These are phyloP conservation scores for Diaporthe vaccinii DNA, from an alignment of 2,329 filamentous ascomycete species.

Conservation along the genomic window DNA sequence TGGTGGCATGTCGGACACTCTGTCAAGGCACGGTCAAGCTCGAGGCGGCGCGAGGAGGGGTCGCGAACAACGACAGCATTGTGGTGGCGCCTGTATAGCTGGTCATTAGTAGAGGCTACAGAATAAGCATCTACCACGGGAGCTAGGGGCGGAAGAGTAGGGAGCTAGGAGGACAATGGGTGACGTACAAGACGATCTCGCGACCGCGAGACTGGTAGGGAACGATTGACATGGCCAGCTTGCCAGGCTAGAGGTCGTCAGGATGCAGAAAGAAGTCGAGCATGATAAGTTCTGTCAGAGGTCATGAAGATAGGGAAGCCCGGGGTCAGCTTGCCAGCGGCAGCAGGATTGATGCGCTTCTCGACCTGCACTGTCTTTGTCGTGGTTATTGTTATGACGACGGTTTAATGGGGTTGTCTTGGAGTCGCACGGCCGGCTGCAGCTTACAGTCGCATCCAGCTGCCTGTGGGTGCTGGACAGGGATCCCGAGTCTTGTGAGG, in stretches of 20 bases:
- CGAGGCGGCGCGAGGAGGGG: constrained; percentile 84
- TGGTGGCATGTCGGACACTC: constrained; percentile 95
- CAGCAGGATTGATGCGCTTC: background rate
- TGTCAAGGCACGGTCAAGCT: constrained; percentile 77
- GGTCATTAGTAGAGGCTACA: background rate
- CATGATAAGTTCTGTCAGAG: constrained; percentile 20
- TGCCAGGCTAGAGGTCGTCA: constrained; percentile 39
- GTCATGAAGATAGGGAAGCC: background rate
- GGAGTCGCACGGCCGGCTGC: constrained; percentile 31
- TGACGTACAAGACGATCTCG: constrained; percentile 83
- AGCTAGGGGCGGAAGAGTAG: constrained; percentile 1
- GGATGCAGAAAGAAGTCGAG: constrained; percentile 18
- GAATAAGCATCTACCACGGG: background rate
- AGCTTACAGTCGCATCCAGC: constrained; percentile 30
- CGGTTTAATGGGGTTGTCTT: constrained; percentile 25
- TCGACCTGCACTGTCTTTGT: background rate
- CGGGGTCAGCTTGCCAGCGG: background rate
- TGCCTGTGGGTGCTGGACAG: background rate
- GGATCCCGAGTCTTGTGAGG: constrained; percentile 22
- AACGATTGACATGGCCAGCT: constrained; percentile 72
- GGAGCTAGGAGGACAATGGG: constrained; percentile 39
- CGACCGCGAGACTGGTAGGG: constrained; percentile 81
- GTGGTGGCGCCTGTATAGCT: constrained; percentile 79
- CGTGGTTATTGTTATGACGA: constrained; percentile 19
- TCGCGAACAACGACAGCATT: constrained; percentile 95